Conservation (phyloP, 306 rosid species). For the Crotalaria pallida region DNA sequence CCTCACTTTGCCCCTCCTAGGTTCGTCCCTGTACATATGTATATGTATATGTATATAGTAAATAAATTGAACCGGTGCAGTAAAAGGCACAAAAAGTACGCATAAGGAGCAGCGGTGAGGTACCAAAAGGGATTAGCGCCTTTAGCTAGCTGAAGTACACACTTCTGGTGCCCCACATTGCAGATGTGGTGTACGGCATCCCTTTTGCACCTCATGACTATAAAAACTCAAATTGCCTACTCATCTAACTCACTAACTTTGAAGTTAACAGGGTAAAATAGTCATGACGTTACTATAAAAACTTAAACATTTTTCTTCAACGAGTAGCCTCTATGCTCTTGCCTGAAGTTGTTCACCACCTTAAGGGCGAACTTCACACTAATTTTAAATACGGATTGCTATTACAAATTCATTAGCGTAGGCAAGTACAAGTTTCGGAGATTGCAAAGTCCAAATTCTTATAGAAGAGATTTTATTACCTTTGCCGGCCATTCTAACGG, state of each 20-base stretch:
- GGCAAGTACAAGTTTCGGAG: not conserved
- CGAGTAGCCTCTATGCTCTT: not conserved
- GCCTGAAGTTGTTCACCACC: not conserved
- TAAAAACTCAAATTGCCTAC: not conserved
- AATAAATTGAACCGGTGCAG: not conserved
- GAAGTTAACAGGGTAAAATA: slow-evolving; percentile 8
- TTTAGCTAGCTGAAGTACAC: not conserved
- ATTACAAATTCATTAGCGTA: not conserved
- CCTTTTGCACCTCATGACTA: not conserved
- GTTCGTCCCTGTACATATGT: no score
- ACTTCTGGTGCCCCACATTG: not conserved
- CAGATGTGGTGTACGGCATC: not conserved
- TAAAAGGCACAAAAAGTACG: not conserved
- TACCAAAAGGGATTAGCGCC: not conserved
- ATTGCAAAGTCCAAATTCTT: not conserved
- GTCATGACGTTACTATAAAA: not conserved
- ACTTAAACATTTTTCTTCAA: no score
- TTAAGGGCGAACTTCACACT: not conserved
- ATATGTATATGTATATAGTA: no score
- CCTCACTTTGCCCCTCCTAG: no score
- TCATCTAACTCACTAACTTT: not conserved
- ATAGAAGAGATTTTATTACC: slow-evolving; percentile 26
- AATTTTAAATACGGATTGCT: not conserved
- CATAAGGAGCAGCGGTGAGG: no score
- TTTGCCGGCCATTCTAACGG: slow-evolving; percentile 31